Percentiles rank a stretch among this genome's conserved stretches.
These are phyloP conservation scores for Mycena haematopus DNA, from an alignment of 768 basidiomycete genomes.

Conservation along the genomic window DNA sequence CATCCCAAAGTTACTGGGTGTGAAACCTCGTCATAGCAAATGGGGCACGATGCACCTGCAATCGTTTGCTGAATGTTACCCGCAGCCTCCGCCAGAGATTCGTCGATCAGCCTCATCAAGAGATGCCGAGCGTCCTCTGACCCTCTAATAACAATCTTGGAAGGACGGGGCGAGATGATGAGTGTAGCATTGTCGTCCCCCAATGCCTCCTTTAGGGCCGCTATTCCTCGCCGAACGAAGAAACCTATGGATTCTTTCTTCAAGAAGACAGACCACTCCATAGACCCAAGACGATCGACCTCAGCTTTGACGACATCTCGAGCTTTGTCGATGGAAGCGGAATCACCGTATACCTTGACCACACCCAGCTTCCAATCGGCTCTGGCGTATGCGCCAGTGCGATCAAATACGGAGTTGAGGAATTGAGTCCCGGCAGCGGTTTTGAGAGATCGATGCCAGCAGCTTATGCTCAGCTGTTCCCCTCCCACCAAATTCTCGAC, in stretches of 20 bases:
- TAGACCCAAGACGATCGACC: conserved; percentile 51
- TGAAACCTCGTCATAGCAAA: conserved; percentile 44
- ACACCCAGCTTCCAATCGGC: conserved; percentile 51
- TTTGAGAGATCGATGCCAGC: conserved; percentile 57
- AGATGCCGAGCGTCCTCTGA: conserved; percentile 61
- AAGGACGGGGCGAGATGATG: conserved; percentile 41
- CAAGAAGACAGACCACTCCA: conserved; percentile 49
- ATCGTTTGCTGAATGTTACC: conserved; percentile 5
- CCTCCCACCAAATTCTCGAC: conserved; percentile 62
- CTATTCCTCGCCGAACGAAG: conserved; percentile 58
- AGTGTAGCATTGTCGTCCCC: conserved; percentile 62
- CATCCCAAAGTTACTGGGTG: conserved; percentile 35
- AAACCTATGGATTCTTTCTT: conserved; percentile 50
- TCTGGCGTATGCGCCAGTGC: conserved; percentile 51
- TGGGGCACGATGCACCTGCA: conserved; percentile 39
- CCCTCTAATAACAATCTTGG: conserved; percentile 57
- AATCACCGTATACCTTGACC: conserved; percentile 55
- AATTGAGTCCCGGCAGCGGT: conserved; percentile 40
- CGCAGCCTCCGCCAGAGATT: conserved; percentile 40
- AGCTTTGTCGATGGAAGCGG: conserved; percentile 46
- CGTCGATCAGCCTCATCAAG: conserved; percentile 50
- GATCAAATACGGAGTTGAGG: conserved; percentile 39
- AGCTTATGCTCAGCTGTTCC: conserved; percentile 48
- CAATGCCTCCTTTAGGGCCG: conserved; percentile 55
- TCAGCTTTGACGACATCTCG: conserved; percentile 53